Percentiles rank a stretch among this genome's conserved stretches.
Evolutionary conservation across 2,329 filamentous ascomycete genomes (phyloP).

Genomic region (Ophidiomyces ophidiicola): DNA sequence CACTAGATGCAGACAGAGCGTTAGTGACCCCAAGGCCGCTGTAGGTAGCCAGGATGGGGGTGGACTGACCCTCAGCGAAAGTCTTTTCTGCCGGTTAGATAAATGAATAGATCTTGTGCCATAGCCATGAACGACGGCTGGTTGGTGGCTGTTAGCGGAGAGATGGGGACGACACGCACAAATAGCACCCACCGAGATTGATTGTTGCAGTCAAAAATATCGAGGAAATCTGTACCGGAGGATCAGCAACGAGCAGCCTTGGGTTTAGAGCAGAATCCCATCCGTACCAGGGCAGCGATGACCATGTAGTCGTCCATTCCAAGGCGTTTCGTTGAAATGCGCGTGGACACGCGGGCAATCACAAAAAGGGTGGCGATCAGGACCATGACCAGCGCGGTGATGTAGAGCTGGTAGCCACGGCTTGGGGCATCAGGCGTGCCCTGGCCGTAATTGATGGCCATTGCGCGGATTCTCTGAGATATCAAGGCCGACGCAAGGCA

Average conservation of each 20-base stretch:
- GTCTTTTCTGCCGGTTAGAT: conserved; percentile 4
- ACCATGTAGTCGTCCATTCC: conserved; percentile 23
- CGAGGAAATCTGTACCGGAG: conserved; percentile 17
- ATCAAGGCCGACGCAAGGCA: background rate
- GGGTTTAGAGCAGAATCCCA: conserved; percentile 1
- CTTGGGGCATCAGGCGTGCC: conserved; percentile 5
- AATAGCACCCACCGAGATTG: conserved; percentile 18
- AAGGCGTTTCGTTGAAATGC: conserved; percentile 17
- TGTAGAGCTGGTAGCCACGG: conserved; percentile 8
- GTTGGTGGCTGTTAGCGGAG: conserved; percentile 3
- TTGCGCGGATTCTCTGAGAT: too few species aligned
- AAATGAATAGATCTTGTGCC: conserved; percentile 19
- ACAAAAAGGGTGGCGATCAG: conserved; percentile 19
- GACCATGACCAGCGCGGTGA: conserved; percentile 19
- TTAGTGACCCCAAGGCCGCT: background rate
- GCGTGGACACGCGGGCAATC: conserved; percentile 19
- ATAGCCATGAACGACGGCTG: conserved; percentile 22
- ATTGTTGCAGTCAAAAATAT: conserved; percentile 19
- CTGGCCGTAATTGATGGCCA: conserved; percentile 13
- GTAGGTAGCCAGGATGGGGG: background rate
- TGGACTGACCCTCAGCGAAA: conserved; percentile 17
- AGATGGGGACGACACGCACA: too few species aligned
- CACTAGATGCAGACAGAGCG: conserved; percentile 28
- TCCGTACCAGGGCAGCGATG: conserved; percentile 20
- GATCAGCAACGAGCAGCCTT: too few species aligned